Evolutionary conservation across 768 basidiomycete genomes (phyloP).

Genomic region (Lentinula sp.): DNA sequence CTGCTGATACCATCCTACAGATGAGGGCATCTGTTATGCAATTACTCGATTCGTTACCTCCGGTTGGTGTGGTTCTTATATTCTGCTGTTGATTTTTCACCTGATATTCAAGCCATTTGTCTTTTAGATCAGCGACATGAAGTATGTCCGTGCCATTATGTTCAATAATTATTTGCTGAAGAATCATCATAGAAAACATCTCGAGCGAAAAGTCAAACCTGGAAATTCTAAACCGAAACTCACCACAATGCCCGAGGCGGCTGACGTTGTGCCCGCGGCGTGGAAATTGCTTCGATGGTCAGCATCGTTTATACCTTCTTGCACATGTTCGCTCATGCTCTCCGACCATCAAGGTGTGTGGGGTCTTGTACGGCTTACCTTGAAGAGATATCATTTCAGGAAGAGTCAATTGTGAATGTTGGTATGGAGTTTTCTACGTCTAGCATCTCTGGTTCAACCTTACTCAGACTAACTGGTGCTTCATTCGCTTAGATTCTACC

Average conservation of each 20-base stretch:
- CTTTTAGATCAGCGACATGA: conserved; percentile 49
- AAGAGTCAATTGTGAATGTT: conserved; percentile 49
- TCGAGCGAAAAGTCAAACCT: conserved; percentile 41
- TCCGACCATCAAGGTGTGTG: conserved; percentile 42
- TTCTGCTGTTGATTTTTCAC: background rate
- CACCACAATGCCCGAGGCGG: conserved; percentile 37
- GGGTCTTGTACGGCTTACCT: conserved; percentile 70
- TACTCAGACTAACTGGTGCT: background rate
- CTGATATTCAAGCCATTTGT: background rate
- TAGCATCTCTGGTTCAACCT: background rate
- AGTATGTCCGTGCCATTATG: conserved; percentile 17
- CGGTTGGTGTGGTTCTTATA: conserved; percentile 26
- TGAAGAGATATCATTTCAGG: conserved; percentile 50
- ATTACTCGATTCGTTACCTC: conserved; percentile 41
- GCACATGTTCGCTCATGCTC: background rate
- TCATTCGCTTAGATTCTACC: conserved; percentile 23
- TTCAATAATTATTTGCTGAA: background rate
- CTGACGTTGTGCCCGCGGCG: conserved; percentile 46
- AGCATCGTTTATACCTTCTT: conserved; percentile 1
- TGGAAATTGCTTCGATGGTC: conserved; percentile 65
- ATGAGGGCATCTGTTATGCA: conserved; percentile 40
- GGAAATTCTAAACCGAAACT: conserved; percentile 51
- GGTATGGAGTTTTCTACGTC: conserved; percentile 24
- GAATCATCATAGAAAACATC: conserved; percentile 25
- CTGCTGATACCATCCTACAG: conserved; percentile 17